Evolutionary conservation across 495 filamentous ascomycete genomes (phyloP), one percentile per base, ranked within the genome.

Genomic region (Penicillium longicatenatum): DNA sequence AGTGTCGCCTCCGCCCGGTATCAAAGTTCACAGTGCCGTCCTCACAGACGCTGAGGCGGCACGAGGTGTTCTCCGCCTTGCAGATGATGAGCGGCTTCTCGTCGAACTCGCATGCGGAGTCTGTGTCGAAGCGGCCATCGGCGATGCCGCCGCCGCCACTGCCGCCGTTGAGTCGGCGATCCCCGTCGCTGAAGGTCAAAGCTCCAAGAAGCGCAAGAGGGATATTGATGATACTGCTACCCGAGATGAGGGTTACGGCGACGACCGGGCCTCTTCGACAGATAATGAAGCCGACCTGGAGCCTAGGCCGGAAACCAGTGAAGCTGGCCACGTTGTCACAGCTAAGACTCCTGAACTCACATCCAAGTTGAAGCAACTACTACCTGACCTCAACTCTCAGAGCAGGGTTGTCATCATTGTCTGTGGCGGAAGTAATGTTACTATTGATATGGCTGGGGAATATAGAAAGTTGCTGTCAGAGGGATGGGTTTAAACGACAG

Each of bases 51-150:
- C 82, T 1, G 87, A 96, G 58, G 93, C 94, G 0, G 92, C 89
- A 4, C 81, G 86, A 75, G 91, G 85, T 0, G 86, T 86, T 51
- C 84, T 87, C 63, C 71, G 83, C 48, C 84, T 97, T 59, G 87
- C 89, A 50, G 91, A 97, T 60, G 91, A 94, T 42, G 90, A 93
- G 70, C 74, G 88, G 33, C 70, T 93, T 59, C 72, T 93, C 35
- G 89, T 96, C 7, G 94, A 97, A 71, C 76, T 87, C 59, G 85
- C 90, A 19, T 93, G 94, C 66, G 93, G 92, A 0, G 91, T 93
- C 21, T 89, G 84, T 58, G 62, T 90, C 7, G 87, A 88, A 47
- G 77, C 80, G 21, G 83, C 73, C n/a, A 67, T 79, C 44, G 76
- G 75, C 53, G 70, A 73, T 57, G 67, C 67, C 12, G 55, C 54